These are phyloP conservation scores for Paraleonurus japonicus DNA, from an alignment of 257 asterid species.

Conservation along the genomic window DNA sequence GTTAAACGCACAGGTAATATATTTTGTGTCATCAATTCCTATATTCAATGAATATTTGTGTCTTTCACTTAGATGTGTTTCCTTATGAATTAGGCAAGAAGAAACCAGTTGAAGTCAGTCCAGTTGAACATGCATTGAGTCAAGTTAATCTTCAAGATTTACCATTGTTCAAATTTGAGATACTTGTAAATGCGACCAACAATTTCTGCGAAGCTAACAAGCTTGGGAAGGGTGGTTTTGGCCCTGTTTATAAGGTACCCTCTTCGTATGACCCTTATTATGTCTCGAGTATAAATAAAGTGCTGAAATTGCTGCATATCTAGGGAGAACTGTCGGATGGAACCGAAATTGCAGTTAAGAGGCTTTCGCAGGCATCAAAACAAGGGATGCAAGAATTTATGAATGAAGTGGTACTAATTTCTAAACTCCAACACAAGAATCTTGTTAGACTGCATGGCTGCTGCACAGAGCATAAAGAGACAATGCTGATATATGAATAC, in stretches of 20 bases:
- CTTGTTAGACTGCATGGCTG: background rate
- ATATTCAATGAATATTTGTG: background rate
- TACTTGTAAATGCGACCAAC: background rate
- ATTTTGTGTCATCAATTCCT: background rate
- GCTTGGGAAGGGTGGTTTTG: background rate
- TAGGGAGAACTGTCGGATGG: background rate
- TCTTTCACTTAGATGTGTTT: background rate
- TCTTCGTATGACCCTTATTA: background rate
- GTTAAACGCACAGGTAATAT: background rate
- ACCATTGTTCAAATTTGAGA: background rate
- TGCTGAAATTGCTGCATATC: background rate
- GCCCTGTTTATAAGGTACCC: background rate
- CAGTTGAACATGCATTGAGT: background rate
- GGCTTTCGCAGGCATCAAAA: background rate
- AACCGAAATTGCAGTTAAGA: background rate
- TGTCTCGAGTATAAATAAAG: background rate
- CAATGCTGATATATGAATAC: background rate
- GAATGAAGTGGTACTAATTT: background rate
- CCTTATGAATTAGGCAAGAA: background rate
- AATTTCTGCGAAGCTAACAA: background rate
- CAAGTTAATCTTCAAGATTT: background rate
- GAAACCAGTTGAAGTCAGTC: background rate
- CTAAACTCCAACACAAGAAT: background rate
- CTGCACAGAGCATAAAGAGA: background rate
- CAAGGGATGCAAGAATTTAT: background rate